Evolutionary conservation across 2,329 filamentous ascomycete genomes (phyloP).

Genomic region (Fusarium tuaranense): DNA sequence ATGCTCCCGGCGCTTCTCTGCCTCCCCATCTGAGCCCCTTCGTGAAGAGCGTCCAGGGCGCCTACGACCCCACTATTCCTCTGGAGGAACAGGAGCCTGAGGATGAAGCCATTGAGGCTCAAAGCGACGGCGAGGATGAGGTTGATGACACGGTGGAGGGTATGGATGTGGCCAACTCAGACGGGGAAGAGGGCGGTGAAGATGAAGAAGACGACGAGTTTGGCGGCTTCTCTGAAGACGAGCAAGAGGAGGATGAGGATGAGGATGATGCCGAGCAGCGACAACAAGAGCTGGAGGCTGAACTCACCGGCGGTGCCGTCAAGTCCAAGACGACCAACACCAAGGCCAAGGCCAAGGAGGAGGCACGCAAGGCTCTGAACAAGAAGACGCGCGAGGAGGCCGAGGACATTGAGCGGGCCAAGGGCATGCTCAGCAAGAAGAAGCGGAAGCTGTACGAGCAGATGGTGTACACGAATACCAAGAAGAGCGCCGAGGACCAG

Average conservation of each 20-base stretch:
- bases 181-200: slow-evolving; percentile 59
- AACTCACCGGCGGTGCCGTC: slow-evolving; percentile 78
- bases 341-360: slow-evolving; percentile 74
- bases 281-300: slow-evolving; percentile 92
- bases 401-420: slow-evolving; percentile 90
- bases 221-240: slow-evolving; percentile 64
- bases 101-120: slow-evolving; percentile 81
- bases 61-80: slow-evolving; percentile 90
- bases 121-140: slow-evolving; percentile 64
- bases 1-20: slow-evolving; percentile 88
- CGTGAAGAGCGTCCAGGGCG: slow-evolving; percentile 86
- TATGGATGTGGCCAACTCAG: slow-evolving; percentile 64
- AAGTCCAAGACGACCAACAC: slow-evolving; percentile 60
- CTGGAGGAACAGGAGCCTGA: slow-evolving; percentile 90
- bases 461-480: slow-evolving; percentile 95
- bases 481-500: slow-evolving; percentile 91
- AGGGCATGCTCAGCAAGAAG: slow-evolving; percentile 98
- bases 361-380: slow-evolving; percentile 75
- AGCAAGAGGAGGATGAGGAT: slow-evolving; percentile 54
- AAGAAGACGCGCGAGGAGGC: slow-evolving; percentile 81
- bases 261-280: slow-evolving; percentile 78
- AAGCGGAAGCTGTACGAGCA: slow-evolving; percentile 98
- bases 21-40: slow-evolving; percentile 97
- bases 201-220: slow-evolving; percentile 59
- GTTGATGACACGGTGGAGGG: slow-evolving; percentile 60